Conservation (phyloP, 371 early-diverging fungal genomes). For the Saksenaea vasiformis region DNA sequence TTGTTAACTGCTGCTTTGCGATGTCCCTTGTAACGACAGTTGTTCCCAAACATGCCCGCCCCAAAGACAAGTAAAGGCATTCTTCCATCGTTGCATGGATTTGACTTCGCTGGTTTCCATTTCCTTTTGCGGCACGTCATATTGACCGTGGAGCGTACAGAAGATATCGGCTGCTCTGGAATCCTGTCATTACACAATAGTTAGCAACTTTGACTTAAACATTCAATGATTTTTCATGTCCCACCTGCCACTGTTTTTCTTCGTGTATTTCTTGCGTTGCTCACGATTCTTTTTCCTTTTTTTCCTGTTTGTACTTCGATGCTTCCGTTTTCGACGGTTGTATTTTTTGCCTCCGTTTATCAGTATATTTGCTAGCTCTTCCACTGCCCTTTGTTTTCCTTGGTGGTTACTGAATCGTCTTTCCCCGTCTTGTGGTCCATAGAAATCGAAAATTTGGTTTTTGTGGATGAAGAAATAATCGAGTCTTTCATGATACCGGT, state of each 20-base stretch:
- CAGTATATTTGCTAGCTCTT: no score
- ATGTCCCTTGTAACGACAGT: not conserved
- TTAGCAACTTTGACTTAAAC: no score
- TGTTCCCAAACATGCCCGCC: constrained; percentile 7
- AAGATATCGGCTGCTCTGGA: not conserved
- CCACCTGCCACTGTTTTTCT: no score
- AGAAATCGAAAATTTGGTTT: no score
- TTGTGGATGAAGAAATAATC: no score
- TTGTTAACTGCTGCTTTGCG: not conserved
- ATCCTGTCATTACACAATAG: not conserved
- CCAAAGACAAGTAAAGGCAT: constrained; percentile 10
- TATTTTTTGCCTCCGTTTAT: not conserved
- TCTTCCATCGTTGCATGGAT: not conserved
- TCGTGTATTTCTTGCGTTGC: not conserved
- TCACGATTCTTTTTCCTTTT: constrained; percentile 1
- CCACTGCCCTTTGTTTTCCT: not conserved
- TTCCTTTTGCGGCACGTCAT: not conserved
- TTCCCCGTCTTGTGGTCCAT: no score
- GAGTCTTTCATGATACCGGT: no score
- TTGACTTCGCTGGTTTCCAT: not conserved
- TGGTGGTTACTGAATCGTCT: no score
- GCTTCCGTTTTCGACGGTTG: not conserved
- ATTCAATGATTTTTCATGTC: no score
- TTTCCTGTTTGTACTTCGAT: not conserved
- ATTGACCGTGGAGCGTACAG: not conserved